Evolutionary conservation across 139 green algal genomes (phyloP).

Genomic region (Chlorella vulgaris): DNA sequence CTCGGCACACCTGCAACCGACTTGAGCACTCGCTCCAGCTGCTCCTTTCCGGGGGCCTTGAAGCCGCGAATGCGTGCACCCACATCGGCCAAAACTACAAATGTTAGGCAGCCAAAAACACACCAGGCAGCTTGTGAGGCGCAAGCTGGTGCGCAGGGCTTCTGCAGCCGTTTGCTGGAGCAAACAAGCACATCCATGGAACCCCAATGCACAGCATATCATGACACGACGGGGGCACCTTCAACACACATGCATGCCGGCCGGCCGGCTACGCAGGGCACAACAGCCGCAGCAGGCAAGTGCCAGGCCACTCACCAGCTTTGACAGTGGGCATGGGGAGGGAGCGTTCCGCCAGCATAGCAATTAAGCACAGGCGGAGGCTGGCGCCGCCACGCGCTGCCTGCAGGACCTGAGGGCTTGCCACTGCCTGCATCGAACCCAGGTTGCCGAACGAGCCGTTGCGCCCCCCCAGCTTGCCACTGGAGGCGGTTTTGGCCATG

Average conservation of each 20-base stretch:
- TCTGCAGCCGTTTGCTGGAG: no score
- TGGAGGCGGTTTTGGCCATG: slow-evolving; percentile 16
- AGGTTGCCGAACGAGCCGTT: not conserved
- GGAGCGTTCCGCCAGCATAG: slow-evolving; percentile 12
- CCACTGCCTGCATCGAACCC: not conserved
- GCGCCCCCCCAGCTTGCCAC: slow-evolving; percentile 10
- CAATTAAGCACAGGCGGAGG: slow-evolving; percentile 20
- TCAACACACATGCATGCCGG: no score
- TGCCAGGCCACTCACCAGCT: not conserved
- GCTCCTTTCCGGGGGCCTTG: slow-evolving; percentile 1
- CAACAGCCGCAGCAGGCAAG: no score
- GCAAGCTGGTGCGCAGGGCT: no score
- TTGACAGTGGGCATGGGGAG: not conserved
- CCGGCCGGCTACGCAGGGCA: no score
- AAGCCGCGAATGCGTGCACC: slow-evolving; percentile 7
- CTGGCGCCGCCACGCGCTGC: not conserved
- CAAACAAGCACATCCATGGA: no score
- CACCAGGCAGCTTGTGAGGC: no score
- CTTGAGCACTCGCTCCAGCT: slow-evolving; percentile 27
- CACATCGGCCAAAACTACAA: slow-evolving; percentile 6
- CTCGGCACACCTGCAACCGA: slow-evolving; percentile 12
- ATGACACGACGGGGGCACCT: no score
- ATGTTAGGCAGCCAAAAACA: not conserved
- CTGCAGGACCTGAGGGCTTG: not conserved
- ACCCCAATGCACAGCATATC: no score